These are phyloP conservation scores for Cercospora canescens DNA, from an alignment of 2,329 filamentous ascomycete species.

Conservation along the genomic window DNA sequence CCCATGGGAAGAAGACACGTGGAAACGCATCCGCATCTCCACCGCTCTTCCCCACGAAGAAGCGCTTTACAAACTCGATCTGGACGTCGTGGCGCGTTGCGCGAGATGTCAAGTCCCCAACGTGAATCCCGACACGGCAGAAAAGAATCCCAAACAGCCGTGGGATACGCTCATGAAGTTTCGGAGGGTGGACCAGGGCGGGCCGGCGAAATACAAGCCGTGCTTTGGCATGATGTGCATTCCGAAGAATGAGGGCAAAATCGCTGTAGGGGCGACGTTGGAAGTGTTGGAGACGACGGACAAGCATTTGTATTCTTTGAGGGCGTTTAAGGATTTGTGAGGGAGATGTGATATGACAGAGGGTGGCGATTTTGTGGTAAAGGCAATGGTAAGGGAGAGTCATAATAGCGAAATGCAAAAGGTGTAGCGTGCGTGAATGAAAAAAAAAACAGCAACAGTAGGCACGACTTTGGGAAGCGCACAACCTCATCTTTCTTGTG, in stretches of 20 bases:
- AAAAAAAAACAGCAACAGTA: too few relatives aligned
- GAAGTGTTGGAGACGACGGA: constrained; percentile 60
- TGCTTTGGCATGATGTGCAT: constrained; percentile 68
- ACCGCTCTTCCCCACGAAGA: constrained; percentile 34
- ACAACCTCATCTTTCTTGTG: too few relatives aligned
- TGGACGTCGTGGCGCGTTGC: constrained; percentile 62
- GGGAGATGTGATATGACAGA: not conserved
- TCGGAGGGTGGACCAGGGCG: constrained; percentile 59
- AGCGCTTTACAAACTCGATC: constrained; percentile 41
- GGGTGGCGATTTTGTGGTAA: not conserved
- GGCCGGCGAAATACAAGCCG: constrained; percentile 62
- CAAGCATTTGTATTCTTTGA: constrained; percentile 54
- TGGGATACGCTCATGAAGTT: constrained; percentile 65
- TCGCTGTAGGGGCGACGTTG: constrained; percentile 60
- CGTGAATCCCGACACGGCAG: constrained; percentile 62
- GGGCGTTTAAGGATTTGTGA: constrained; percentile 36
- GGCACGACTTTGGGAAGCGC: too few relatives aligned
- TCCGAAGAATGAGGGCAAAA: constrained; percentile 54
- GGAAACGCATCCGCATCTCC: constrained; percentile 58
- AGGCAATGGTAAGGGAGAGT: not conserved
- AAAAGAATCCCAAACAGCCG: constrained; percentile 59
- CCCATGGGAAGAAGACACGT: constrained; percentile 64
- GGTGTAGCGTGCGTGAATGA: too few relatives aligned
- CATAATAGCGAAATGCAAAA: too few relatives aligned
- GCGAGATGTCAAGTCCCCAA: constrained; percentile 64